phyloP scores from a whole-genome alignment of 1,284 basidiomycete species.

The Afroboletus lepidellus region DNA sequence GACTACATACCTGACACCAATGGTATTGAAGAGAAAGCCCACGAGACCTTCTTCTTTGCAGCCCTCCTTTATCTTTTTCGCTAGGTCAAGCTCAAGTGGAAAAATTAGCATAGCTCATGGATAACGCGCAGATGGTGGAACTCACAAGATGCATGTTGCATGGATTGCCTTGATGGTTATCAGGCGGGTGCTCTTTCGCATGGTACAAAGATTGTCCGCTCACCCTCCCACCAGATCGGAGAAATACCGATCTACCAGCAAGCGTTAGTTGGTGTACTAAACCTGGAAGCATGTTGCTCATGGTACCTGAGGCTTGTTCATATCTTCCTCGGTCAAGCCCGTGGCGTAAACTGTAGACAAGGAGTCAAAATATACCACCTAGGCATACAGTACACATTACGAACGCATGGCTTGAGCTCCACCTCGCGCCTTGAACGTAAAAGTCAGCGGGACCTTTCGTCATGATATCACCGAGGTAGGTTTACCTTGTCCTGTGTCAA shows the following conservation, averaged over 20 bases:
- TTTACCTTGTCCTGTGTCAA: conserved; percentile 71
- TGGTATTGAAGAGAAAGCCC: conserved; percentile 77
- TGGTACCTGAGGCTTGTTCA: conserved; percentile 75
- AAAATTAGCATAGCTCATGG: conserved; percentile 8
- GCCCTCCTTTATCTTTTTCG: conserved; percentile 71
- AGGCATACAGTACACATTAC: conserved; percentile 26
- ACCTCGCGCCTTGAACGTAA: conserved; percentile 53
- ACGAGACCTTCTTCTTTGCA: conserved; percentile 75
- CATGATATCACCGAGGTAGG: neutral
- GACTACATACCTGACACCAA: conserved; percentile 66
- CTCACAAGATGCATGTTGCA: conserved; percentile 77
- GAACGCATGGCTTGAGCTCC: conserved; percentile 81
- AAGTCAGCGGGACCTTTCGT: conserved; percentile 1
- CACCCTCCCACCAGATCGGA: conserved; percentile 86
- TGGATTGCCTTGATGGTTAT: conserved; percentile 60
- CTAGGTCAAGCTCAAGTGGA: conserved; percentile 65
- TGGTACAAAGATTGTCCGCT: conserved; percentile 18
- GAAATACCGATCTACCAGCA: conserved; percentile 71
- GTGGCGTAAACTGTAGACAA: conserved; percentile 66
- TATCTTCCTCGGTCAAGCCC: conserved; percentile 74
- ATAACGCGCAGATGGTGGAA: neutral
- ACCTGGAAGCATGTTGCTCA: conserved; percentile 3
- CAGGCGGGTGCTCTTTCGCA: neutral
- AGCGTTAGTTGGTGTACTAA: conserved; percentile 3
- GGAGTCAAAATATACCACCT: conserved; percentile 3